phyloP scores from a whole-genome alignment of 805 yeast species.

The Groenewaldozyma salmanticensis region DNA sequence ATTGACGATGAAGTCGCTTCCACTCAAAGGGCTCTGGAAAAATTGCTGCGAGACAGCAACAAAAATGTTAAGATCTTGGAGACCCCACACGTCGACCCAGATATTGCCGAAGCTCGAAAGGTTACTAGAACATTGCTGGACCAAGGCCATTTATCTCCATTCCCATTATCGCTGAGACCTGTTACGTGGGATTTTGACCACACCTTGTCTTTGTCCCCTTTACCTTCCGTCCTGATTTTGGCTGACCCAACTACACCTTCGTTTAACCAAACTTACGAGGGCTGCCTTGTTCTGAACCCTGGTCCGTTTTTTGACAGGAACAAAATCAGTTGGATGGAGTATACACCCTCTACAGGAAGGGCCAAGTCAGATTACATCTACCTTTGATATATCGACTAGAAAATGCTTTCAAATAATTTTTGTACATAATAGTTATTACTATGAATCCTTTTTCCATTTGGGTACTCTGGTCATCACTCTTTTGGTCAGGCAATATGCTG shows the following conservation, averaged over 20 bases:
- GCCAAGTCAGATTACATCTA: slow-evolving; percentile 18
- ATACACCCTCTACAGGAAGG: slow-evolving; percentile 48
- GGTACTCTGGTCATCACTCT: slow-evolving; percentile 28
- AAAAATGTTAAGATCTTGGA: slow-evolving; percentile 5
- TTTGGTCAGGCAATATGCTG: slow-evolving; percentile 79
- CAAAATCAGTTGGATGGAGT: slow-evolving; percentile 63
- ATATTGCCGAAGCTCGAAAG: slow-evolving; percentile 30
- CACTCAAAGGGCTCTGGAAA: slow-evolving; percentile 12
- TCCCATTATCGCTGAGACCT: slow-evolving; percentile 49
- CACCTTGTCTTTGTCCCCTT: slow-evolving; percentile 59
- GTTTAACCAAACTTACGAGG: slow-evolving; percentile 71
- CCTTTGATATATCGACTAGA: too few relatives aligned
- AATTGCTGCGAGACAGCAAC: slow-evolving; percentile 9
- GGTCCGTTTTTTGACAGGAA: slow-evolving; percentile 41
- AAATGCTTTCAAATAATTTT: too few relatives aligned
- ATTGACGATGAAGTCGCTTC: slow-evolving; percentile 17
- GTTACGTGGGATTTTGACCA: slow-evolving; percentile 63
- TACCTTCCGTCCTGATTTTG: slow-evolving; percentile 58
- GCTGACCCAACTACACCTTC: slow-evolving; percentile 62
- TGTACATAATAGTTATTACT: neutral
- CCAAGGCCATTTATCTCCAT: slow-evolving; percentile 85
- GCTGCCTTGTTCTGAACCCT: slow-evolving; percentile 70
- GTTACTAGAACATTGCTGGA: slow-evolving; percentile 72
- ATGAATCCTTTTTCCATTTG: neutral
- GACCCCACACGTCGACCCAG: slow-evolving; percentile 16